Conservation (phyloP, 768 basidiomycete species). For the Rhizopogon salebrosus region DNA sequence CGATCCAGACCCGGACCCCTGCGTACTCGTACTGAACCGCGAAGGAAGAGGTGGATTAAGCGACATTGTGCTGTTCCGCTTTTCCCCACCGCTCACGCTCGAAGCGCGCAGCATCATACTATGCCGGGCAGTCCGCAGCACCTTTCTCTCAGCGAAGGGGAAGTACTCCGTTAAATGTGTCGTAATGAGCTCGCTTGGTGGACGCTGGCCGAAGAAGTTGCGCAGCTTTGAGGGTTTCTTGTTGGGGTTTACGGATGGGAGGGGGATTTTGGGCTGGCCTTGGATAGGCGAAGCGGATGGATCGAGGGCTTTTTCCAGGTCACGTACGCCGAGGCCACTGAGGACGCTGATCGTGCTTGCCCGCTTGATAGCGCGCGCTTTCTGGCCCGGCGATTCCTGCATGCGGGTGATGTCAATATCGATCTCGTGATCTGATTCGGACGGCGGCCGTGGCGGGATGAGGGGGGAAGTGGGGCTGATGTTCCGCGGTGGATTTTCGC, state of each 20-base stretch:
- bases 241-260: conserved; percentile 4
- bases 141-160: conserved; percentile 89
- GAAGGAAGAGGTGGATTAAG: conserved; percentile 38
- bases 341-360: conserved; percentile 94
- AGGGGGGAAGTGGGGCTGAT: conserved; percentile 33
- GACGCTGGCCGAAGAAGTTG: conserved; percentile 97
- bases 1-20: conserved; percentile 17
- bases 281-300: conserved; percentile 48
- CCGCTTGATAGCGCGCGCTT: conserved; percentile 49
- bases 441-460: conserved; percentile 10
- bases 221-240: conserved; percentile 70
- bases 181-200: conserved; percentile 95
- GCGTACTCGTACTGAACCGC: conserved; percentile 30
- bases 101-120: conserved; percentile 70
- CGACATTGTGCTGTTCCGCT: conserved; percentile 41
- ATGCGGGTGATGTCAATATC: conserved; percentile 26
- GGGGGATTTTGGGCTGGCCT: conserved; percentile 14
- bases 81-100: conserved; percentile 38
- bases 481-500: conserved; percentile 35
- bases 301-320: conserved; percentile 64
- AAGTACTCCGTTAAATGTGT: conserved; percentile 93
- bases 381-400: conserved; percentile 19
- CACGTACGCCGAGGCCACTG: conserved; percentile 85
- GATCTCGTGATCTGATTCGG: conserved; percentile 31
- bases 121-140: conserved; percentile 82